These are phyloP conservation scores for Paraphysoderma sedebokerense DNA, from an alignment of 371 early-diverging fungal genomes.

Conservation along the genomic window DNA sequence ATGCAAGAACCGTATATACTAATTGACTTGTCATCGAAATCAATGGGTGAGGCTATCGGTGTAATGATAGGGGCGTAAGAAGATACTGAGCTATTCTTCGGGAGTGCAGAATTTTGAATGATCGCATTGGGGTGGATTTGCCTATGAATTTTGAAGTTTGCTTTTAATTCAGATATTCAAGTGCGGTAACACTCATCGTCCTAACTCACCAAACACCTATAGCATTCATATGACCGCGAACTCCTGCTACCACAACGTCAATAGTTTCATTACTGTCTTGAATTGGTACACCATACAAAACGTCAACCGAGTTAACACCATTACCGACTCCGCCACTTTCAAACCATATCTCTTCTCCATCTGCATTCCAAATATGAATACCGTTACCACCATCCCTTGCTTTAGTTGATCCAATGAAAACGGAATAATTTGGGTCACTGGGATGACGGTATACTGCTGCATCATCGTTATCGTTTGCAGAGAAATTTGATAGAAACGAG, in stretches of 20 bases:
- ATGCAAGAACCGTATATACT: neutral
- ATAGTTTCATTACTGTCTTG: neutral
- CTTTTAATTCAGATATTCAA: neutral
- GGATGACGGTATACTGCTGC: neutral
- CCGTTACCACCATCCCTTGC: neutral
- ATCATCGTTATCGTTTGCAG: neutral
- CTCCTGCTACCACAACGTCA: neutral
- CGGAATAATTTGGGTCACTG: neutral
- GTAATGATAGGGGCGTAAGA: neutral
- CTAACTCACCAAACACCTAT: neutral
- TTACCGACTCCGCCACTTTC: neutral
- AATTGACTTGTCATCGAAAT: neutral
- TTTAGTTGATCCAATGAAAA: neutral
- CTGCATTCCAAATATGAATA: neutral
- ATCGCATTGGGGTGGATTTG: neutral
- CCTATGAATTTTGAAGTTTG: neutral
- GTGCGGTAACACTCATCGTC: neutral
- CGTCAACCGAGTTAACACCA: neutral
- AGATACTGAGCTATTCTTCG: neutral
- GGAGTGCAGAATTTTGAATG: neutral
- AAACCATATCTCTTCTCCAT: neutral
- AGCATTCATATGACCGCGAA: neutral
- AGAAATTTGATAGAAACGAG: neutral
- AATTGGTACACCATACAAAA: neutral
- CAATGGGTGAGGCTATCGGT: neutral